Conservation (phyloP, 371 early-diverging fungal species). For the Apophysomyces ossiformis region DNA sequence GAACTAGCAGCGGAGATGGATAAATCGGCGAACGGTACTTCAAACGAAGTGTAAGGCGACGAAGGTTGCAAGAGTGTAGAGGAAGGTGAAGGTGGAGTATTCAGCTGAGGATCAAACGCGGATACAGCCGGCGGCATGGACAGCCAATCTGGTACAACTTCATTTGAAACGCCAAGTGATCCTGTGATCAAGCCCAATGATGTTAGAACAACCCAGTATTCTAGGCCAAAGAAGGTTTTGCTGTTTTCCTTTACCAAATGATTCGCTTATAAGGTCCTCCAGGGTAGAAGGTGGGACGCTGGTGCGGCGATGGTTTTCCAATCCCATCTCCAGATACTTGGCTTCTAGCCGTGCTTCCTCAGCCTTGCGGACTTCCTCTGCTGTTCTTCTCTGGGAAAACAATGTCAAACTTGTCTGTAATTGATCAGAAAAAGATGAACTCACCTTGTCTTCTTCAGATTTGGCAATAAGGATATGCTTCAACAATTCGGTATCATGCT, state of each 20-base stretch:
- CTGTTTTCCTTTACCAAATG: conserved; percentile 20
- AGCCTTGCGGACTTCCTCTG: conserved; percentile 49
- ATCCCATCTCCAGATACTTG: conserved; percentile 48
- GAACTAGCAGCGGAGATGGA: conserved; percentile 44
- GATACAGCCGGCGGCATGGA: conserved; percentile 10
- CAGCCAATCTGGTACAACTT: conserved; percentile 17
- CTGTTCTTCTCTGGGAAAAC: conserved; percentile 40
- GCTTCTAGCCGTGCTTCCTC: conserved; percentile 48
- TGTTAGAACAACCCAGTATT: background rate
- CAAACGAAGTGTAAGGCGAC: conserved; percentile 38
- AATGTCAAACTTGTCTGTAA: background rate
- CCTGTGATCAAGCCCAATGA: conserved; percentile 13
- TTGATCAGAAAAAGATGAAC: background rate
- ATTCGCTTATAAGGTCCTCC: conserved; percentile 26
- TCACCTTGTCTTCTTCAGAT: conserved; percentile 60
- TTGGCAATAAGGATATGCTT: conserved; percentile 56
- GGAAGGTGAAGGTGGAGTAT: conserved; percentile 44
- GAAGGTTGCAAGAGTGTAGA: conserved; percentile 35
- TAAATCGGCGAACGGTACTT: conserved; percentile 47
- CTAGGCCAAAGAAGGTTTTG: background rate
- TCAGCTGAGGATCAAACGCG: conserved; percentile 12
- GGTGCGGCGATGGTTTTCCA: conserved; percentile 23
- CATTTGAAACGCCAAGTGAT: conserved; percentile 21
- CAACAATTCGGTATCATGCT: conserved; percentile 53
- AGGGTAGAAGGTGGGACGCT: conserved; percentile 33